Percentiles rank a stretch among this genome's conserved stretches.
These are phyloP conservation scores for Brassica incana DNA, from an alignment of 345 rosid species.

Conservation along the genomic window DNA sequence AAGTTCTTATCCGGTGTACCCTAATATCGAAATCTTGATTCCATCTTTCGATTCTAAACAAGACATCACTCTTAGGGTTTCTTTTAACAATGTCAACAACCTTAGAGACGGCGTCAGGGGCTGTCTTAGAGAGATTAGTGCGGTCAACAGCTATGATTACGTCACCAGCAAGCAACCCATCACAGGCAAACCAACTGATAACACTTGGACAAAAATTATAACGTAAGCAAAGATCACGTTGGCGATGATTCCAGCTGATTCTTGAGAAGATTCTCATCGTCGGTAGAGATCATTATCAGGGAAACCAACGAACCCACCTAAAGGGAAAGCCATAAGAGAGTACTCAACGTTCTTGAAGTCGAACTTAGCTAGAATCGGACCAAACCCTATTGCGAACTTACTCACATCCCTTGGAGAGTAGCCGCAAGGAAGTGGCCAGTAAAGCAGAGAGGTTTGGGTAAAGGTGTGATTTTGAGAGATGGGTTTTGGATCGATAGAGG, in stretches of 20 bases:
- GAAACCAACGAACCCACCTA: conserved; percentile 95
- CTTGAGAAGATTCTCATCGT: conserved; percentile 82
- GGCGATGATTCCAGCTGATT: conserved; percentile 51
- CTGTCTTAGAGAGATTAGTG: conserved; percentile 50
- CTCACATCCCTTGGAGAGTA: conserved; percentile 91
- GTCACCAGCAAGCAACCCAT: conserved; percentile 87
- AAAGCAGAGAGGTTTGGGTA: conserved; percentile 41
- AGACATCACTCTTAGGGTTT: conserved; percentile 61
- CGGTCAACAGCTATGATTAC: conserved; percentile 71
- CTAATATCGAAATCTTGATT: conserved; percentile 53
- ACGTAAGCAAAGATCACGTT: conserved; percentile 79
- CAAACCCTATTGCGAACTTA: conserved; percentile 94
- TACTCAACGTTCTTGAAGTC: conserved; percentile 83
- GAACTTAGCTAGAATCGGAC: conserved; percentile 89
- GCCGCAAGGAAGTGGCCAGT: conserved; percentile 92
- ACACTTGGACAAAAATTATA: conserved; percentile 76
- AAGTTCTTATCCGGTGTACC: conserved; percentile 73
- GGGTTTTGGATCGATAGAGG: conserved; percentile 52
- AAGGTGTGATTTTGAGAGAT: conserved; percentile 47
- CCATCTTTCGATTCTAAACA: conserved; percentile 66
- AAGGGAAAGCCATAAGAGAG: conserved; percentile 83
- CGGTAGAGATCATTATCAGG: conserved; percentile 94
- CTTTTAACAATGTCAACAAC: conserved; percentile 68
- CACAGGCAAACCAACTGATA: conserved; percentile 85
- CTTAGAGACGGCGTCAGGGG: conserved; percentile 62